Evolutionary conservation across 208 protist species (phyloP).

Genomic region (Leishmania tarentolae): DNA sequence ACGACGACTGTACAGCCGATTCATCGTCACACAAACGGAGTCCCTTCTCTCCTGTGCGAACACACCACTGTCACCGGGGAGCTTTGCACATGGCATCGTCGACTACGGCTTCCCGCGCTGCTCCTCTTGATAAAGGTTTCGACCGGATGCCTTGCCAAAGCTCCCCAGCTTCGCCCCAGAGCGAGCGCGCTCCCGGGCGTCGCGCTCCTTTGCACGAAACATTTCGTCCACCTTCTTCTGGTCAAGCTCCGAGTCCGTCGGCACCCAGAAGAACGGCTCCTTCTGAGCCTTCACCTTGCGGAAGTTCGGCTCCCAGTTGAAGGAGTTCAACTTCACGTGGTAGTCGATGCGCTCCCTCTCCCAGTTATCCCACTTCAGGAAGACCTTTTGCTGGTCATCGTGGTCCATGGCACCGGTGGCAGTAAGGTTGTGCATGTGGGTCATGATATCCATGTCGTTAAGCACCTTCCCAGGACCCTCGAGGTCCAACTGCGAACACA

Average conservation of each 20-base stretch:
- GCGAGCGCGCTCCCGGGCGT: conserved; percentile 49
- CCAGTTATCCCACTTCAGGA: conserved; percentile 93
- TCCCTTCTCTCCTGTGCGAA: neutral
- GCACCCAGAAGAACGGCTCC: conserved; percentile 92
- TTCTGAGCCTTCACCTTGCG: conserved; percentile 89
- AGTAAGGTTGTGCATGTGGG: conserved; percentile 91
- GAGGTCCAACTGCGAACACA: conserved; percentile 84
- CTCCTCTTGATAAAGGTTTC: conserved; percentile 70
- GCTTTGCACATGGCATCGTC: neutral
- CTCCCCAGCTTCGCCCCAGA: conserved; percentile 76
- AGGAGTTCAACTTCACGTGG: conserved; percentile 87
- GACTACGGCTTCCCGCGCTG: conserved; percentile 12
- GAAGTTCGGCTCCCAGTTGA: conserved; percentile 90
- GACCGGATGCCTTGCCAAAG: conserved; percentile 62
- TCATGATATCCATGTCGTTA: conserved; percentile 94
- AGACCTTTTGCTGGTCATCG: conserved; percentile 89
- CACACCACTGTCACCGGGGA: neutral
- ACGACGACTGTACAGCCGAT: neutral
- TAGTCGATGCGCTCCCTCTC: conserved; percentile 91
- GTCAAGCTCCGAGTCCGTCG: conserved; percentile 79
- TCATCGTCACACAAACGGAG: neutral
- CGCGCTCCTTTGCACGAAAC: conserved; percentile 78
- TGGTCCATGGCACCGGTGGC: conserved; percentile 87
- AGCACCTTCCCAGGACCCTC: conserved; percentile 82
- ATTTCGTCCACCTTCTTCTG: conserved; percentile 90